These are phyloP conservation scores for Amphirosellinia nigrospora DNA, from an alignment of 495 filamentous ascomycete genomes.

Conservation along the genomic window DNA sequence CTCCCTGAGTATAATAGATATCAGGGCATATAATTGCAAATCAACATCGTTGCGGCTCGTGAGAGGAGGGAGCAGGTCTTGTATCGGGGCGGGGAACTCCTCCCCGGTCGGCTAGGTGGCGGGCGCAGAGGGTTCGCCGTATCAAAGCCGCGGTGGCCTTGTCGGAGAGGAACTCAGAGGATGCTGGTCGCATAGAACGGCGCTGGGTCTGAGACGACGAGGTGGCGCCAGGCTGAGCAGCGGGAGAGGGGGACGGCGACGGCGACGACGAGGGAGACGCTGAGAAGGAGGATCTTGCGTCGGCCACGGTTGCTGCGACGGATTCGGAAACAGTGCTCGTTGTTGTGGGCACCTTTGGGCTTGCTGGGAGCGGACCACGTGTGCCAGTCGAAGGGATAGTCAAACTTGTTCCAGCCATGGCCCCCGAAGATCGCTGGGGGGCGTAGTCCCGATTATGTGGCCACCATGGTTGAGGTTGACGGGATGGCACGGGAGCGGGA, in stretches of 20 bases:
- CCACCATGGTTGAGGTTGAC: slow-evolving; percentile 17
- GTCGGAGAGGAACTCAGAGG: slow-evolving; percentile 55
- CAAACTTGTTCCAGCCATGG: slow-evolving; percentile 32
- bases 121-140: slow-evolving; percentile 57
- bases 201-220: slow-evolving; percentile 34
- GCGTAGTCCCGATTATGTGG: slow-evolving; percentile 18
- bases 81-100: slow-evolving; percentile 56
- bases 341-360: slow-evolving; percentile 21
- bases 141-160: slow-evolving; percentile 58
- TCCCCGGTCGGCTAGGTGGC: slow-evolving; percentile 54
- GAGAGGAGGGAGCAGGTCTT: slow-evolving; percentile 85
- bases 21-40: slow-evolving; percentile 86
- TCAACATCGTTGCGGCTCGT: slow-evolving; percentile 94
- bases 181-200: slow-evolving; percentile 37
- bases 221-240: slow-evolving; percentile 34
- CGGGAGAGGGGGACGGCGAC: slow-evolving; percentile 31
- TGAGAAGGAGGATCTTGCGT: not conserved
- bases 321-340: slow-evolving; percentile 1
- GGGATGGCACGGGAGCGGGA: not conserved
- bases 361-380: slow-evolving; percentile 29
- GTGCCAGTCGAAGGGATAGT: slow-evolving; percentile 32
- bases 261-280: slow-evolving; percentile 29
- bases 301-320: not conserved
- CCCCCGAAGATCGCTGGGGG: slow-evolving; percentile 29
- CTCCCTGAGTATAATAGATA: slow-evolving; percentile 86